These are phyloP conservation scores for Hygrocybe punicea DNA, from an alignment of 768 basidiomycete species.

Conservation along the genomic window DNA sequence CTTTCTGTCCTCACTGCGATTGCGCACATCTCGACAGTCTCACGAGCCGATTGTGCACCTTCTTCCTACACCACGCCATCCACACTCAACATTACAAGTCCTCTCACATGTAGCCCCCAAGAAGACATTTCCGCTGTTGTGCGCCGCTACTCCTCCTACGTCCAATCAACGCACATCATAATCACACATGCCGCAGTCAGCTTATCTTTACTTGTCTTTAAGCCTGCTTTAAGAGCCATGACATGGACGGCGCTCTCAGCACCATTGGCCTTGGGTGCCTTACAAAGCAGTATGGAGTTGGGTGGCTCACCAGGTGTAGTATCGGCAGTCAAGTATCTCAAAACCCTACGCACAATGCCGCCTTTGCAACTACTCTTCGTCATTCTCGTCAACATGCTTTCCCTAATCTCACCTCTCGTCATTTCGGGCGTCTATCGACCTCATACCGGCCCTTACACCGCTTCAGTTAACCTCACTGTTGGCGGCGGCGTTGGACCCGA, in stretches of 20 bases:
- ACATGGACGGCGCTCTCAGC: not conserved
- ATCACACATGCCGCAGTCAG: not conserved
- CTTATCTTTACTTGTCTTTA: not conserved
- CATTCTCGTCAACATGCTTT: not conserved
- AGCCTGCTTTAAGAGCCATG: not conserved
- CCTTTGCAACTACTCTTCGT: not conserved
- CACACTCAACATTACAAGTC: too few relatives aligned
- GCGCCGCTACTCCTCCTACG: not conserved
- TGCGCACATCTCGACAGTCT: too few relatives aligned
- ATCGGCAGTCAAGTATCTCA: not conserved
- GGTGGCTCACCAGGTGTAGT: not conserved
- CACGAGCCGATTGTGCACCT: too few relatives aligned
- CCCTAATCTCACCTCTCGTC: not conserved
- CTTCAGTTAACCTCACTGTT: not conserved
- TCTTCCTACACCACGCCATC: too few relatives aligned
- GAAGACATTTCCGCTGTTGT: not conserved
- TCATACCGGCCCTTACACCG: not conserved
- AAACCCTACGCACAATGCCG: not conserved
- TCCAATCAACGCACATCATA: constrained; percentile 1
- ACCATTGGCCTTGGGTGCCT: not conserved
- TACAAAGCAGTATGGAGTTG: not conserved
- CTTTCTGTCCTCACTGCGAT: too few relatives aligned
- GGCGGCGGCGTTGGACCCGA: constrained; percentile 1
- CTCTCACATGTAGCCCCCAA: not conserved
- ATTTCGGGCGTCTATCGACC: not conserved